Percentiles rank a stretch among this genome's conserved stretches.
These are phyloP conservation scores for Andrographis paniculata DNA, from an alignment of 305 asterid species.

Conservation along the genomic window DNA sequence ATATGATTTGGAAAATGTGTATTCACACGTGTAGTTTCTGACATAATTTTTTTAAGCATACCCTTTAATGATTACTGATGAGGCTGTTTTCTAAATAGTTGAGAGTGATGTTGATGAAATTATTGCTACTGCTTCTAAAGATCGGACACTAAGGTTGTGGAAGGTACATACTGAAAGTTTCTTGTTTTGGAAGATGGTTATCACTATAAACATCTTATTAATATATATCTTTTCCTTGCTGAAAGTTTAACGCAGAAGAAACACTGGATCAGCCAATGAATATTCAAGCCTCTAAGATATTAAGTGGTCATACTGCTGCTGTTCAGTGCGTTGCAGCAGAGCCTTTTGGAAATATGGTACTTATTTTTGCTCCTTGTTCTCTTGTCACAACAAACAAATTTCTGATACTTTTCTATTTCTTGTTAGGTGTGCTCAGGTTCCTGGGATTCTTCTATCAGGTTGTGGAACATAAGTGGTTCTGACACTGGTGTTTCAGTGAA, in stretches of 20 bases:
- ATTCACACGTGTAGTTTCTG: too few relatives aligned
- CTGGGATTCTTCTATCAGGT: conserved; percentile 74
- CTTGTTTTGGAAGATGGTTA: conserved; percentile 1
- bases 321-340: conserved; percentile 71
- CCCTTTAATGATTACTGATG: conserved; percentile 12
- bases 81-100: conserved; percentile 20
- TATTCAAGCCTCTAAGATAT: conserved; percentile 46
- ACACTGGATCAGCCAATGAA: conserved; percentile 41
- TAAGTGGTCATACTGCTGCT: conserved; percentile 73
- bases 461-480: conserved; percentile 58
- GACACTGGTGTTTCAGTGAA: conserved; percentile 53
- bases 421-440: conserved; percentile 89
- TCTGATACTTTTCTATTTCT: conserved; percentile 16
- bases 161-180: conserved; percentile 43
- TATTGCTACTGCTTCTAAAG: conserved; percentile 89
- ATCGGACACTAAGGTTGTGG: conserved; percentile 76
- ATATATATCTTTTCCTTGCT: conserved; percentile 21
- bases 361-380: conserved; percentile 8
- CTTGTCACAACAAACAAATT: not conserved
- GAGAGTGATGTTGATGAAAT: conserved; percentile 36
- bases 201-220: conserved; percentile 14
- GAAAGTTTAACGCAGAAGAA: conserved; percentile 56
- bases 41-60: too few relatives aligned
- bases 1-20: too few relatives aligned
- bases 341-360: conserved; percentile 70